Base-by-base conservation (phyloP, 2,329 filamentous ascomycete genomes). In the Colletotrichum acutatum region DNA sequence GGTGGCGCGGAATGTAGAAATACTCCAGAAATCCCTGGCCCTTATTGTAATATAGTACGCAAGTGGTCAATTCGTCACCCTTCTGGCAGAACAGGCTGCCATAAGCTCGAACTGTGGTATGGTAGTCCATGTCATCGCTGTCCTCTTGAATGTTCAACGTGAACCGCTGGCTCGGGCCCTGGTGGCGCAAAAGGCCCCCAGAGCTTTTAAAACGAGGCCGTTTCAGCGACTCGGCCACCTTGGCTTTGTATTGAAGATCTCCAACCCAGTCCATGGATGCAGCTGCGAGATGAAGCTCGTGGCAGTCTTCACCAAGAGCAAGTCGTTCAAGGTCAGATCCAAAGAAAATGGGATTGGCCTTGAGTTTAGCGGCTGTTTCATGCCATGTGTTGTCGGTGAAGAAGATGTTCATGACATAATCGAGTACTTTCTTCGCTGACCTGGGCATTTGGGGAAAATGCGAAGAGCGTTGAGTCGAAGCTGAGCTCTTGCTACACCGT, bases 281-380 rank as follows among this genome's bases (percentile, higher is more conserved):
- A 65, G 24, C 52, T 65, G 16, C 14, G 19, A 65, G 4, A n/a
- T 65, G 5, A 65, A 65, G 52, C 16, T 65, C 8, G 26, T 11
- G 5, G 5, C 14, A 57, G 16, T 22, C 5, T 57, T 65, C 9
- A 65, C 32, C 8, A 65, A 28, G 22, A 0, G 32, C 9, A 65
- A 56, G 62, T 42, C 16, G 32, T 32, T 65, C 26, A 6, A 56
- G 32, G 32, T n/a, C 1, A 28, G 24, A 65, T 12, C 9, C 1
- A 28, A 65, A 65, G 52, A 65, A 65, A 30, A 65, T 65, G 7
- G 32, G 32, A 65, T 65, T 37, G 8, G 34, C 14, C 14, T 37
- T 16, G 14, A 37, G 5, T 19, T 57, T 57, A 14, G 32, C 1
- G 4, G 19, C 9, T n/a, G 19, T 30, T 58, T 58, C 12, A n/a